Conservation (phyloP, 768 basidiomycete species). For the Pleurotus platypus region DNA sequence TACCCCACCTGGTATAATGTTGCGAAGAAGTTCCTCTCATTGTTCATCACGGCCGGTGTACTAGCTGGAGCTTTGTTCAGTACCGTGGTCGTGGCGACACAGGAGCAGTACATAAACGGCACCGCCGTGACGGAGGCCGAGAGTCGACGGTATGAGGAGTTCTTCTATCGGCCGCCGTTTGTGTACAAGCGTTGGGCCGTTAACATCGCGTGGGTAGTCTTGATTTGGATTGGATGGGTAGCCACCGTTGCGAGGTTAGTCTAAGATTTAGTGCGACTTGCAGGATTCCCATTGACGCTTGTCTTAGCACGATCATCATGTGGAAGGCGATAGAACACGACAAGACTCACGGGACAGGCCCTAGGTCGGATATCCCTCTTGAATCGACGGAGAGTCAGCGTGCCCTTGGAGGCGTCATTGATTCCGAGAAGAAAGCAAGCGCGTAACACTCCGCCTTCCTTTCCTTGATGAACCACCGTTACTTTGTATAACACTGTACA, state of each 20-base stretch:
- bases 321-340: slow-evolving; percentile 12
- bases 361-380: background rate
- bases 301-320: slow-evolving; percentile 12
- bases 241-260: slow-evolving; percentile 23
- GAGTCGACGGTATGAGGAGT: slow-evolving; percentile 10
- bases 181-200: slow-evolving; percentile 24
- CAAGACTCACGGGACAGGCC: slow-evolving; percentile 9
- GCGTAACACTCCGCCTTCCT: too few species aligned
- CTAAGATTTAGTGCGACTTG: too few species aligned
- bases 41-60: slow-evolving; percentile 22
- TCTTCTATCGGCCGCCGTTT: slow-evolving; percentile 23
- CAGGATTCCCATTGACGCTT: too few species aligned
- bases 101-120: slow-evolving; percentile 22
- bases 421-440: too few species aligned
- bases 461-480: too few species aligned
- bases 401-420: too few species aligned
- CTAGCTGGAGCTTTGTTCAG: slow-evolving; percentile 23
- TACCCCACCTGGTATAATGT: slow-evolving; percentile 30
- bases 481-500: too few species aligned
- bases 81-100: slow-evolving; percentile 26
- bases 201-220: slow-evolving; percentile 29
- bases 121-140: slow-evolving; percentile 14
- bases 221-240: slow-evolving; percentile 27
- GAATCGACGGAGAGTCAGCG: background rate
- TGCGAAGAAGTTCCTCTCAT: slow-evolving; percentile 18